Evolutionary conservation across 164 flowering plant species (phyloP).

Genomic region (Macadamia integrifolia): DNA sequence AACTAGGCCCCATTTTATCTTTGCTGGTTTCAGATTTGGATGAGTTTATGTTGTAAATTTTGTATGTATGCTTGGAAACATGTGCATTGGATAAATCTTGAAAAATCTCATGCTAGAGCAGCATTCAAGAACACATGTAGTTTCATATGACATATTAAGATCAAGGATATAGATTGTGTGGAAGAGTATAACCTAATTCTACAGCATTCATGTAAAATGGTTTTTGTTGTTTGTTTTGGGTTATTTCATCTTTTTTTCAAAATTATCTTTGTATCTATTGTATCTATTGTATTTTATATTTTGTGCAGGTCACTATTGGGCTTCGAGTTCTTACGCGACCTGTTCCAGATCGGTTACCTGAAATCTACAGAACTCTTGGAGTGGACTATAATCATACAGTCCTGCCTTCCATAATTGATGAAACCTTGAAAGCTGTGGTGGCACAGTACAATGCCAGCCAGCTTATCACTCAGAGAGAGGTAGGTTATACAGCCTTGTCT

Average conservation of each 20-base stretch:
- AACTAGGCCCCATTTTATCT: no score
- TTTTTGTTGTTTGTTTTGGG: background rate
- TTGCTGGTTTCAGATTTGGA: no score
- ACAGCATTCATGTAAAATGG: background rate
- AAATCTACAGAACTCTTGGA: slow-evolving; percentile 74
- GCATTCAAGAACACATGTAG: no score
- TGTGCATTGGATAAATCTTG: no score
- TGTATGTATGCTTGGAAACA: no score
- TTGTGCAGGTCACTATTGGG: slow-evolving; percentile 65
- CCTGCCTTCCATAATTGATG: slow-evolving; percentile 78
- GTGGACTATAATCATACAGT: slow-evolving; percentile 77
- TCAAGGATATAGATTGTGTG: no score
- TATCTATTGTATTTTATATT: background rate
- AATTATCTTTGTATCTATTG: background rate
- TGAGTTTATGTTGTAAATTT: no score
- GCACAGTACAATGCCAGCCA: slow-evolving; percentile 92
- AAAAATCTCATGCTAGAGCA: no score
- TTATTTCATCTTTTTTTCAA: background rate
- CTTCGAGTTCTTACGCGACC: slow-evolving; percentile 92
- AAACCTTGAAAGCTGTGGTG: slow-evolving; percentile 85
- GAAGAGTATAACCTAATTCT: background rate
- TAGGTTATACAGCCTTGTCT: slow-evolving; percentile 11
- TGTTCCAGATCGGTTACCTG: slow-evolving; percentile 53
- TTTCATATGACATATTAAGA: no score
- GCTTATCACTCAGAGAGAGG: slow-evolving; percentile 90